Percentiles rank a stretch among this genome's conserved stretches.
phyloP scores from a whole-genome alignment of 352 stramenopile species.

The Phytophthora agathidicida region DNA sequence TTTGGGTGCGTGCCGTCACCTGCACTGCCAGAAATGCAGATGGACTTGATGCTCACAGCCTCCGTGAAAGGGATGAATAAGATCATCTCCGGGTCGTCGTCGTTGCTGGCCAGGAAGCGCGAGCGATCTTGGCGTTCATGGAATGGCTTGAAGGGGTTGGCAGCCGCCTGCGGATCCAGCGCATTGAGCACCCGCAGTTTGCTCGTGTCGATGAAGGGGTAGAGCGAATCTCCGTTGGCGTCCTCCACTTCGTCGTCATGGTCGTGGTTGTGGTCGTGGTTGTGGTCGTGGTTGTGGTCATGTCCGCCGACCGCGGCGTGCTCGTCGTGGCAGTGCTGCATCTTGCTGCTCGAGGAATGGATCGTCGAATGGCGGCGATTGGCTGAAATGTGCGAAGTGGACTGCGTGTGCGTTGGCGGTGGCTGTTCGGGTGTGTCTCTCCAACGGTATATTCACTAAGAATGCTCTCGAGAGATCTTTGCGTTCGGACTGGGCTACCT shows the following conservation, averaged over 20 bases:
- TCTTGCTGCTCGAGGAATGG: constrained; percentile 20
- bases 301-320: constrained; percentile 50
- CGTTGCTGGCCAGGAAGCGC: constrained; percentile 75
- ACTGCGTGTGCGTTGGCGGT: constrained; percentile 30
- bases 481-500: no score
- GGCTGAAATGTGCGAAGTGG: constrained; percentile 35
- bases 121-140: constrained; percentile 72
- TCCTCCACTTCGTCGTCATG: constrained; percentile 77
- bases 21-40: constrained; percentile 82
- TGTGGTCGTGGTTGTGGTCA: constrained; percentile 58
- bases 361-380: constrained; percentile 21
- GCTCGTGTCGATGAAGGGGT: constrained; percentile 86
- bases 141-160: constrained; percentile 85
- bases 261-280: constrained; percentile 51
- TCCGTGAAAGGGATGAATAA: constrained; percentile 89
- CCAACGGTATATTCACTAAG: no score
- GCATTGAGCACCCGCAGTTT: constrained; percentile 86
- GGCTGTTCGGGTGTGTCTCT: constrained; percentile 39
- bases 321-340: constrained; percentile 75
- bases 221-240: constrained; percentile 79
- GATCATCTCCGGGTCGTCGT: constrained; percentile 87
- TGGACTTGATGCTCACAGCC: constrained; percentile 89
- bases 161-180: constrained; percentile 56
- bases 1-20: constrained; percentile 82
- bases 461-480: no score